Evolutionary conservation across 2,329 filamentous ascomycete species (phyloP), one percentile per base, ranked within the genome.

Genomic region (Sporothrix pseudoabietina): DNA sequence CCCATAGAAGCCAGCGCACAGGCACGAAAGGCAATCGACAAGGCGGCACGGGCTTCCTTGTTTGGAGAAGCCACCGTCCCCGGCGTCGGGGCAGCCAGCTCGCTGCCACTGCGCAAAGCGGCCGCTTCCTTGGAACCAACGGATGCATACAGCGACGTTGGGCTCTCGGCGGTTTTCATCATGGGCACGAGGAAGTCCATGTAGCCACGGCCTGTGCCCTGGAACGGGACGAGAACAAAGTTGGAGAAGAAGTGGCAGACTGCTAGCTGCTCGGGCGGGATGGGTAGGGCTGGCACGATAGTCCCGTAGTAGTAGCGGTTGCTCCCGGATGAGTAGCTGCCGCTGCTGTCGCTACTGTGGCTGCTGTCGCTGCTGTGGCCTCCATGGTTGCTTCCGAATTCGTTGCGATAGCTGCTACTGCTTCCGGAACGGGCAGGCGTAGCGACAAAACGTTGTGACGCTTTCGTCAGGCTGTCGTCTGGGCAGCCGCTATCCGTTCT

Each of bases 181-280:
- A 91, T 80, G 8, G 88, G 88, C 5, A 89, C 77, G 1, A 90
- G 79, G 71, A 87, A 90, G 75, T 90, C 87, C 79, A 90, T 83
- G 77, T 87, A 89, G 0, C 88, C 89, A 26, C 86, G 80, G 1
- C 84, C 84, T 49, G 80, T 82, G n/a, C 84, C 85, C 30, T 85
- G 82, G 16, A 81, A 80, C 26, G 88, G 87, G 10, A 87, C 77
- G 14, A 90, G 81, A 69, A 90, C 84, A 77, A 87, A 91, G 78
- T 90, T 90, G 72, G 87, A 83, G 16, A 90, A 79, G 77, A 91
- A 91, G 77, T 88, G 87, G 76, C 87, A 89, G 10, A 84, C 82
- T 1, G 88, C 88, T 75, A 87, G 84, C 74, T 88, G 83, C 26
- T 89, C 86, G 0, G 87, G 77, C 1, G 87, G 83, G 14, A 87